Evolutionary conservation across 768 basidiomycete species (phyloP), one percentile per base, ranked within the genome.

Genomic region (Cystobasidium ongulense): DNA sequence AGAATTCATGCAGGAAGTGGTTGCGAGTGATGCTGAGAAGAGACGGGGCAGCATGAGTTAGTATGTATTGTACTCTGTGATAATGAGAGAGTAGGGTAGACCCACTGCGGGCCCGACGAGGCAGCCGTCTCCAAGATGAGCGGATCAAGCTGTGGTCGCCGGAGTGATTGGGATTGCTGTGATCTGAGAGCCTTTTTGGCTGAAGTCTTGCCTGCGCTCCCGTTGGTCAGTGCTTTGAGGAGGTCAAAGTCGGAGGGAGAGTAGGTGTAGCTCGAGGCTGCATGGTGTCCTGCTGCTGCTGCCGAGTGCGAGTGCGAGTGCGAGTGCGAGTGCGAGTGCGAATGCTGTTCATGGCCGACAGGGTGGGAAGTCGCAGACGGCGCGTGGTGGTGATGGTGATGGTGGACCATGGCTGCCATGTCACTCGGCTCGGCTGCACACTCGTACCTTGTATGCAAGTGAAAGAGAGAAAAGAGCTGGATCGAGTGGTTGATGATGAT

Each of bases 1-100:
- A 87, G 81, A 88, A 87, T 77, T 89, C 88, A 80, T 94, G 92
- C 62, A 88, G 85, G 78, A 89, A 90, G 80, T 94, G 92, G 78
- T 92, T 90, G 54, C 90, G 85, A 43, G 92, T 92, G 70, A 89
- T 85, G 75, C 78, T 78, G 75, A 1, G n/a, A 23, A 68, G 41
- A 52, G 10, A 29, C 17, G 17, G n/a, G 21, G 18, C 21, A 21
- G 63, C 21, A 8, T 35, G 10, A 36, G 65, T 18, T 29, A 67
- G 39, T 11, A 17, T 54, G 23, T 66, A 7, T 3, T 41, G 36
- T 68, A 21, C 38, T 23, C 4, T n/a, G 31, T 39, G 66, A 4
- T 10, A 7, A 23, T 13, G 17, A 39, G 29, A 31, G 52, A 25
- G 31, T 11, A 13, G 21, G 53, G 27, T 18, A 39, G 2, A 41